phyloP scores from a whole-genome alignment of 441 rosid species.

The Eruca vesicaria region DNA sequence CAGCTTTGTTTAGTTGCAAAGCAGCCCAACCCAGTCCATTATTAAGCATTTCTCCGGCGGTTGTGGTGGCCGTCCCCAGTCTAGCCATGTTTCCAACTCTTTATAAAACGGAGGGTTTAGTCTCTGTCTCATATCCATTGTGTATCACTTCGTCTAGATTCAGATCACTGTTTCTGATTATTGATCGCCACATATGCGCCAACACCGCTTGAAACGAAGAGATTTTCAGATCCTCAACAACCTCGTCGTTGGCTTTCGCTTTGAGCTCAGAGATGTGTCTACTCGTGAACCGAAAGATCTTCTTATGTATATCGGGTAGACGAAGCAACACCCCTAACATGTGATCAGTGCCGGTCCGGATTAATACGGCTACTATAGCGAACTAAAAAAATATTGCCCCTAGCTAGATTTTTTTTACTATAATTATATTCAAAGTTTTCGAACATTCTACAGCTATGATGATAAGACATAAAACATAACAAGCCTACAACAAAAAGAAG shows the following conservation, averaged over 20 bases:
- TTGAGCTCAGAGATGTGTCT: not conserved
- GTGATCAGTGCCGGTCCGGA: too few species aligned
- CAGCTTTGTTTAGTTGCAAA: not conserved
- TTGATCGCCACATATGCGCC: not conserved
- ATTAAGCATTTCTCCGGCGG: not conserved
- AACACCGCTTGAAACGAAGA: not conserved
- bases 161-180: not conserved
- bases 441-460: too few species aligned
- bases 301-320: not conserved
- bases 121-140: not conserved
- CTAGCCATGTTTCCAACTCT: not conserved
- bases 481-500: too few species aligned
- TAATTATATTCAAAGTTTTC: too few species aligned
- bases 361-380: too few species aligned
- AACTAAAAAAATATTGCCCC: too few species aligned
- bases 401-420: too few species aligned
- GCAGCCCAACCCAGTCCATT: not conserved
- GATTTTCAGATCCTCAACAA: not conserved
- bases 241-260: not conserved
- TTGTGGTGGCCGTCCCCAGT: not conserved
- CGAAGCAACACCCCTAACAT: not conserved
- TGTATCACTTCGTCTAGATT: not conserved
- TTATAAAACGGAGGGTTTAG: not conserved
- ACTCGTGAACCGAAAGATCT: not conserved
- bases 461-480: too few species aligned